phyloP scores from a whole-genome alignment of 2,329 filamentous ascomycete species.

The Penicillium glabrum region DNA sequence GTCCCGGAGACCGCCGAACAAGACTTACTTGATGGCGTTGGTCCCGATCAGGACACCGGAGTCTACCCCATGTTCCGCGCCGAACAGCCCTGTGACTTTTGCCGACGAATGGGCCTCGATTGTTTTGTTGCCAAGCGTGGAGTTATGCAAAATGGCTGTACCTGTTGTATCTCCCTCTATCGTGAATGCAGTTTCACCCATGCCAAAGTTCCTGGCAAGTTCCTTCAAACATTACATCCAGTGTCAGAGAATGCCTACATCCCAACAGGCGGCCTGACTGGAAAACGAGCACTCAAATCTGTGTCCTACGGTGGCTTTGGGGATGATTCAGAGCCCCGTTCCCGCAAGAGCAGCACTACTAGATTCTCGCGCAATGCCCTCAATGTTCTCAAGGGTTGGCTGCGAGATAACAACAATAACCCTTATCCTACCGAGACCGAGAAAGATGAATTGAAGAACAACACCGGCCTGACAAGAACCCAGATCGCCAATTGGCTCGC shows the following conservation, averaged over 20 bases:
- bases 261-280: conserved; percentile 38
- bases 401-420: conserved; percentile 74
- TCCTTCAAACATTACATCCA: conserved; percentile 45
- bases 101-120: conserved; percentile 46
- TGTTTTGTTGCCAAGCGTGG: conserved; percentile 48
- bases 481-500: conserved; percentile 93
- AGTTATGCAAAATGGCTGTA: conserved; percentile 45
- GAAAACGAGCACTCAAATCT: conserved; percentile 43
- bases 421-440: conserved; percentile 88
- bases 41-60: conserved; percentile 26
- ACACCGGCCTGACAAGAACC: conserved; percentile 76
- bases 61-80: conserved; percentile 47
- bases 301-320: conserved; percentile 33
- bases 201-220: conserved; percentile 41
- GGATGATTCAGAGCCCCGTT: conserved; percentile 39
- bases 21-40: conserved; percentile 18
- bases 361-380: conserved; percentile 80
- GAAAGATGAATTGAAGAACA: conserved; percentile 73
- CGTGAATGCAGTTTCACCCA: conserved; percentile 50
- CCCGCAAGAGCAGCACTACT: conserved; percentile 67
- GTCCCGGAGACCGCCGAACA: conserved; percentile 22
- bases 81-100: conserved; percentile 48
- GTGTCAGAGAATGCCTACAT: conserved; percentile 45
- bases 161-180: conserved; percentile 49
- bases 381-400: conserved; percentile 80